A percentile compares a stretch with the other conserved stretches of the same genome.
phyloP scores from a whole-genome alignment of 305 asterid genomes.

The Withania somnifera region DNA sequence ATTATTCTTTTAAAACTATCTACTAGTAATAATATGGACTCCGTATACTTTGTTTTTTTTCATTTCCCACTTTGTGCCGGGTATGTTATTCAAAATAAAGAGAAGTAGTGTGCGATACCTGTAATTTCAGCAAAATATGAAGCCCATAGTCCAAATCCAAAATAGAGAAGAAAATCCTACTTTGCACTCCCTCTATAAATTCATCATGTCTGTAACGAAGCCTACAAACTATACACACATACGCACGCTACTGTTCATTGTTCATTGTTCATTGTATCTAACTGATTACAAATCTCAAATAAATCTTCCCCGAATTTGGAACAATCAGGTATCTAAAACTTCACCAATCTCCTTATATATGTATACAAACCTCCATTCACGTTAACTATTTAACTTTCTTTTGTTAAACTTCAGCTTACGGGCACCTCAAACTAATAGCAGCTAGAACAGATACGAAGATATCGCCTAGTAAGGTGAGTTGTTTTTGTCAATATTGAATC shows the following conservation, averaged over 20 bases:
- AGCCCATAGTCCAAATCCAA: background rate
- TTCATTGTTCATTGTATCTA: background rate
- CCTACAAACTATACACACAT: background rate
- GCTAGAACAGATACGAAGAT: too few relatives aligned
- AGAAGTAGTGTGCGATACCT: background rate
- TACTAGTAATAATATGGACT: too few relatives aligned
- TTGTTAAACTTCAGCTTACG: too few relatives aligned
- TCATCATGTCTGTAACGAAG: background rate
- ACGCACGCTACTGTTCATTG: background rate
- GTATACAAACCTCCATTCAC: too few relatives aligned
- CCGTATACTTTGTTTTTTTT: too few relatives aligned
- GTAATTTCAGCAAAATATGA: constrained; percentile 14
- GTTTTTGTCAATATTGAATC: background rate
- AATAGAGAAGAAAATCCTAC: background rate
- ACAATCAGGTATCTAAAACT: background rate
- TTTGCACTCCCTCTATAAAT: constrained; percentile 12
- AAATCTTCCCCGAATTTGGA: background rate
- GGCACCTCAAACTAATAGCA: too few relatives aligned
- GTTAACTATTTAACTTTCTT: too few relatives aligned
- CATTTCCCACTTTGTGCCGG: too few relatives aligned
- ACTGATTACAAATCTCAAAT: background rate
- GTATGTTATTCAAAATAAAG: too few relatives aligned
- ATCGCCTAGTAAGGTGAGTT: background rate
- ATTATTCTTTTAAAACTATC: too few relatives aligned
- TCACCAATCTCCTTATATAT: background rate